phyloP scores from a whole-genome alignment of 768 basidiomycete species.

The Lactarius evosmus region DNA sequence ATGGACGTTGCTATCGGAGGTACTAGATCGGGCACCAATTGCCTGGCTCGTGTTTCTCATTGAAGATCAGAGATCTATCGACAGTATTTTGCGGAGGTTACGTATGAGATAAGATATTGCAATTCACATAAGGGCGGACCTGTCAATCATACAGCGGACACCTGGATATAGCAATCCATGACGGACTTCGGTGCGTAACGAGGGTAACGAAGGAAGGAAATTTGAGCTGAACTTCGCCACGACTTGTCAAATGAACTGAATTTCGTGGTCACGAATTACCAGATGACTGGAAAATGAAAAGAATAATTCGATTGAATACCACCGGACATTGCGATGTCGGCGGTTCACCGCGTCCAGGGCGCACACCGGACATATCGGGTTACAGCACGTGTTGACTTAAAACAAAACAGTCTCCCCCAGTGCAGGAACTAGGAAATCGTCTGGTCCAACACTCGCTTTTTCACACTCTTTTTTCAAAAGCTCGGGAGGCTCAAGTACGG shows the following conservation, averaged over 20 bases:
- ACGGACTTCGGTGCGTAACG: not conserved
- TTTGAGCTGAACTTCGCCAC: not conserved
- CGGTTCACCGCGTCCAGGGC: not conserved
- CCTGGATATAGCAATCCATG: not conserved
- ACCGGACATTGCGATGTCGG: not conserved
- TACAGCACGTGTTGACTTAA: slow-evolving; percentile 4
- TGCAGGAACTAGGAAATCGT: slow-evolving; percentile 52
- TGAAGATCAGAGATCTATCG: not conserved
- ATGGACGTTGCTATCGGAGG: not conserved
- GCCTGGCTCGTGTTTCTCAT: not conserved
- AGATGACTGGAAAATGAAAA: not conserved
- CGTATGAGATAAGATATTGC: not conserved
- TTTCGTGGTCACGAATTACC: not conserved
- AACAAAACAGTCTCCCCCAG: slow-evolving; percentile 55
- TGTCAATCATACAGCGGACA: not conserved
- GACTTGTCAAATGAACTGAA: not conserved
- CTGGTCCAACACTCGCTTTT: slow-evolving; percentile 50
- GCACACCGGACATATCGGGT: not conserved
- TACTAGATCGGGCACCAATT: not conserved
- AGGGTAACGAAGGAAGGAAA: not conserved
- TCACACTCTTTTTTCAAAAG: slow-evolving; percentile 51
- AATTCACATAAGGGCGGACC: not conserved
- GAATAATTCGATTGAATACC: not conserved
- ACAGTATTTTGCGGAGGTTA: not conserved
- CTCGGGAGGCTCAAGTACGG: slow-evolving; percentile 59